Evolutionary conservation across 768 basidiomycete species (phyloP).

Genomic region (Cyathus striatus): DNA sequence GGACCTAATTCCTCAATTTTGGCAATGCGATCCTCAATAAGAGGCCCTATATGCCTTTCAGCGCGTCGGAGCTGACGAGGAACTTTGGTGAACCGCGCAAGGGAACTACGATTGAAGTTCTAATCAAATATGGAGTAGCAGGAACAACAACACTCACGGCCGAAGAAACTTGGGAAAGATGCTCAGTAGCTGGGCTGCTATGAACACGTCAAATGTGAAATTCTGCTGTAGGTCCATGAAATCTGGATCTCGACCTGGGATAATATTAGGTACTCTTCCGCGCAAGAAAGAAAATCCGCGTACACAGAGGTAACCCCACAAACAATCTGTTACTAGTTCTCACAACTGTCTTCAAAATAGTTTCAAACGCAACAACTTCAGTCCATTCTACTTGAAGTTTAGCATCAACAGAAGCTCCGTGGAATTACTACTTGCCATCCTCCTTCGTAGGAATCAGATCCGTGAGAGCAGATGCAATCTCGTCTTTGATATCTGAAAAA

Average conservation of each 20-base stretch:
- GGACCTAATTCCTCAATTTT: conserved; percentile 19
- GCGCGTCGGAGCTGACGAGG: conserved; percentile 15
- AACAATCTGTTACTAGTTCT: conserved; percentile 34
- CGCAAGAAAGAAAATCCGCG: no score
- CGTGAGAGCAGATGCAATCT: conserved; percentile 26
- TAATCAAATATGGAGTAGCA: no score
- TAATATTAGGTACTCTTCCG: no score
- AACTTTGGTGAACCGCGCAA: conserved; percentile 17
- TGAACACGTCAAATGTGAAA: conserved; percentile 13
- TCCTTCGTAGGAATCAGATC: conserved; percentile 21
- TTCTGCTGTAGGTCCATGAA: conserved; percentile 15
- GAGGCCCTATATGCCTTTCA: conserved; percentile 19
- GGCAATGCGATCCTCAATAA: conserved; percentile 24
- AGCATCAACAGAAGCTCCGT: not conserved
- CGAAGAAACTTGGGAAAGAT: conserved; percentile 13
- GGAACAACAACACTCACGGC: conserved; percentile 9
- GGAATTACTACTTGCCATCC: conserved; percentile 4
- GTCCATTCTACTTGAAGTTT: conserved; percentile 26
- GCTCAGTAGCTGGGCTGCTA: conserved; percentile 12
- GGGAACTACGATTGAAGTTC: no score
- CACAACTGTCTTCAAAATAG: conserved; percentile 22
- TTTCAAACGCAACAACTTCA: conserved; percentile 15
- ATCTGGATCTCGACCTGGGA: conserved; percentile 14
- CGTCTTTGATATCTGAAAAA: conserved; percentile 28
- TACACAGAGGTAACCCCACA: conserved; percentile 38